phyloP scores from a whole-genome alignment of 164 flowering plant species.

The Nymphaea colorata region DNA sequence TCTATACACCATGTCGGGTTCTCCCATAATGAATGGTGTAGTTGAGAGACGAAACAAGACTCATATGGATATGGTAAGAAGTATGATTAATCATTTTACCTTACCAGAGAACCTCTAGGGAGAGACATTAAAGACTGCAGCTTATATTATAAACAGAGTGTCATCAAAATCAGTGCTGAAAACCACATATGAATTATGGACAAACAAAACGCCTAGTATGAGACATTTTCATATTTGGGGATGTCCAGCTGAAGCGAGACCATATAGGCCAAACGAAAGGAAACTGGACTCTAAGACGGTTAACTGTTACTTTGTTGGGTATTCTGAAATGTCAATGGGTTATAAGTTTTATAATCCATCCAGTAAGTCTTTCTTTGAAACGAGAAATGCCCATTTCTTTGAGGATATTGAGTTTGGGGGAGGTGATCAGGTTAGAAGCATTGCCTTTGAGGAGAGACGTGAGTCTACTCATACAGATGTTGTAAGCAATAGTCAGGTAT shows the following conservation, averaged over 20 bases:
- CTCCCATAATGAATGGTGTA: neutral
- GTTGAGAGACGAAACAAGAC: slow-evolving; percentile 1
- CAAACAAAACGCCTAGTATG: slow-evolving; percentile 1
- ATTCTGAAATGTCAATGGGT: slow-evolving; percentile 1
- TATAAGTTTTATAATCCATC: neutral
- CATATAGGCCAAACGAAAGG: slow-evolving; percentile 1
- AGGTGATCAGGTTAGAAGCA: neutral
- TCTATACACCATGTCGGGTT: neutral
- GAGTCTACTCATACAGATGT: neutral
- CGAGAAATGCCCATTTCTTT: neutral
- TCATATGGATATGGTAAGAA: slow-evolving; percentile 2
- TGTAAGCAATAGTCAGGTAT: neutral
- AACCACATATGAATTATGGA: slow-evolving; percentile 4
- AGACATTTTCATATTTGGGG: slow-evolving; percentile 1
- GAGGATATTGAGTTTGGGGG: slow-evolving; percentile 2
- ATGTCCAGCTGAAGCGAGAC: neutral
- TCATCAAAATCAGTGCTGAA: slow-evolving; percentile 1
- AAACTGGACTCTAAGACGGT: neutral
- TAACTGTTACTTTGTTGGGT: slow-evolving; percentile 1
- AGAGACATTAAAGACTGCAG: neutral
- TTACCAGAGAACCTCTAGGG: slow-evolving; percentile 1
- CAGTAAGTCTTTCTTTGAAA: neutral
- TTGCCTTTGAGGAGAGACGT: neutral
- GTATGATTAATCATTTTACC: slow-evolving; percentile 1
- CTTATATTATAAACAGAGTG: neutral